Evolutionary conservation across 2,329 filamentous ascomycete genomes (phyloP).

Genomic region (Epichloe amarillans): DNA sequence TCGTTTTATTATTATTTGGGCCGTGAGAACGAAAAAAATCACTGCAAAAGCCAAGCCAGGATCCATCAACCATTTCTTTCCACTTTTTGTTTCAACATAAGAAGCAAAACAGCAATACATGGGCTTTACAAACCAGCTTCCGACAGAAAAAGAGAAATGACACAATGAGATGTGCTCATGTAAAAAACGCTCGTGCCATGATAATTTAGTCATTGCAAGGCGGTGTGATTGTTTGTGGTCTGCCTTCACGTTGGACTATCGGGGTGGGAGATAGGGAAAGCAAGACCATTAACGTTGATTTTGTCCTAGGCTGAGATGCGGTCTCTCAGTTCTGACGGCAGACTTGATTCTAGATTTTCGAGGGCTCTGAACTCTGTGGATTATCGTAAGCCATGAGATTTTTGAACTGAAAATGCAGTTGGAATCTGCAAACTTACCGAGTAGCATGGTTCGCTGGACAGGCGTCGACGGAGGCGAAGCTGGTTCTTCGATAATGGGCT

Average conservation of each 20-base stretch:
- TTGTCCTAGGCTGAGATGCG: neutral
- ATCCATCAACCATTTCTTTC: neutral
- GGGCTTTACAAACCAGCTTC: neutral
- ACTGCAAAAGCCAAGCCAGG: neutral
- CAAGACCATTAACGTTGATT: neutral
- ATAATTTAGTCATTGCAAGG: too few species aligned
- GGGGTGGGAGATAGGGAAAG: neutral
- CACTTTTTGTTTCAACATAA: neutral
- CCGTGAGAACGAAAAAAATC: too few species aligned
- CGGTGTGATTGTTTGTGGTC: neutral
- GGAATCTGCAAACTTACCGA: conserved; percentile 15
- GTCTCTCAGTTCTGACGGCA: neutral
- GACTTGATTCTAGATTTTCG: neutral
- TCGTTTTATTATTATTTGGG: too few species aligned
- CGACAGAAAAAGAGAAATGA: neutral
- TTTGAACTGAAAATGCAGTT: neutral
- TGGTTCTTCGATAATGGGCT: conserved; percentile 23
- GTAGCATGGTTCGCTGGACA: conserved; percentile 11
- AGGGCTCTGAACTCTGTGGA: neutral
- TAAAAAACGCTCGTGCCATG: neutral
- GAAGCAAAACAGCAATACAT: neutral
- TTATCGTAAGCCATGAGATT: neutral
- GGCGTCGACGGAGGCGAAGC: conserved; percentile 14
- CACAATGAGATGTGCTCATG: neutral
- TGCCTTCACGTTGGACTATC: neutral